These are phyloP conservation scores for Hemileia vastatrix DNA, from an alignment of 1,284 basidiomycete genomes.

Conservation along the genomic window DNA sequence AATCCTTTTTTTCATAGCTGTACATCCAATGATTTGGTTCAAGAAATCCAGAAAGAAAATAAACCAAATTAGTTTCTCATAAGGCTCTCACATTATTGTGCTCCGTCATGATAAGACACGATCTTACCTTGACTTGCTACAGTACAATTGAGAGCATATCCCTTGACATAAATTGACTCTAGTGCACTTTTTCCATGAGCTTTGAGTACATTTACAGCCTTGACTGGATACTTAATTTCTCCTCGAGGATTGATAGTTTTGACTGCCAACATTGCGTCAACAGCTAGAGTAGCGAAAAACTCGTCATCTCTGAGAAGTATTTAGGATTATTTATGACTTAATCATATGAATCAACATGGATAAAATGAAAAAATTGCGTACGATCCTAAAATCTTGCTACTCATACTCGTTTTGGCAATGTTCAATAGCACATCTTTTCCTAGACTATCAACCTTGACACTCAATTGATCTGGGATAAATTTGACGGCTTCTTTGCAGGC, in stretches of 20 bases:
- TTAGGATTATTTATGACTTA: constrained; percentile 15
- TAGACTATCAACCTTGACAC: constrained; percentile 83
- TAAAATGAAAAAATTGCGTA: constrained; percentile 49
- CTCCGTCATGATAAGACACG: constrained; percentile 1
- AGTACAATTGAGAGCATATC: constrained; percentile 97
- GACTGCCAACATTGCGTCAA: constrained; percentile 97
- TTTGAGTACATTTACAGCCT: constrained; percentile 98
- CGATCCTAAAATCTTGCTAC: constrained; percentile 97
- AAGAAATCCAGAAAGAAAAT: background rate
- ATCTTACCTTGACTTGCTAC: constrained; percentile 86
- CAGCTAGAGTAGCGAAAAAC: constrained; percentile 94
- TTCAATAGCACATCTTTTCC: constrained; percentile 89
- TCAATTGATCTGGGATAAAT: constrained; percentile 96
- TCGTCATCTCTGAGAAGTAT: constrained; percentile 70
- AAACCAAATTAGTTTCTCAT: background rate
- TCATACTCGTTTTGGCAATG: constrained; percentile 97
- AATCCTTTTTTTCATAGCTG: constrained; percentile 96
- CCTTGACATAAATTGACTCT: constrained; percentile 89
- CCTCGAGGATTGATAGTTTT: constrained; percentile 89
- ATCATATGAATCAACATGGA: constrained; percentile 7
- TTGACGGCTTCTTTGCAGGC: constrained; percentile 96
- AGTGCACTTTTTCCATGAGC: constrained; percentile 93
- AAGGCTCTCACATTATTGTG: no score
- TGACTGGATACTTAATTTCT: constrained; percentile 97
- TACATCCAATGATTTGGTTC: no score